Base-by-base conservation (phyloP, 108 stramenopile genomes). In the Skeletonema marinoi region DNA sequence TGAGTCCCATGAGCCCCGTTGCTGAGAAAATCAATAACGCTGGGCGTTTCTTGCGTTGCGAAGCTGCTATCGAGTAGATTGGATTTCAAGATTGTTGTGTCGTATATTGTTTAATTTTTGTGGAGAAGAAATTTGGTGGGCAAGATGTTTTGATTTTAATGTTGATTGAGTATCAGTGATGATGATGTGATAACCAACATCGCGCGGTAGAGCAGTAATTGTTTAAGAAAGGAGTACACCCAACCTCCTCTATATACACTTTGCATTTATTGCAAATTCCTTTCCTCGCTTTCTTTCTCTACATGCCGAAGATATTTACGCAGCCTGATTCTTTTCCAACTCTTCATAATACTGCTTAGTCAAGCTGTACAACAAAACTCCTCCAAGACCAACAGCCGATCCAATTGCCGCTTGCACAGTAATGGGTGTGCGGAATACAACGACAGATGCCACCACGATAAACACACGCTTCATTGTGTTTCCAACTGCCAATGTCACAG, bases 391-490 rank as follows among this genome's bases (percentile, higher is more conserved):
- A 69, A 96, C 80, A 12, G 86, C 81, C 0, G 91, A 90, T 60
- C 96, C 96, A 67, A 93, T 87, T 16, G 79, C 87, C 4, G 92
- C 89, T 68, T 90, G 90, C 25, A 85, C 39, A 17, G 94, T 77
- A 58, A 98, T 86, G 30, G 93, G 93, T 54, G 95, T 97, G 6
- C 85, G 88, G 84, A 97, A 97, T 14, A 96, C 97, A 50, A 97
- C 59, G 19, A 98, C 92, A 42, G 95, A 92, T n/a, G 97, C 94
- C 5, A 95, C 92, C 70, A 98, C 87, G 84, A 98, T 98, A 50
- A 98, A 94, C 21, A 98, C 97, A 11, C 98, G 90, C 83, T 98
- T 98, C 90, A 97, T 88, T 17, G 97, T 98, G 68, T 98, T 98
- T 61, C 96, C 98, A 31, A 98, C 97, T 2, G 98, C 98, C 42